Evolutionary conservation across 208 protist genomes (phyloP).

Genomic region (Leishmania tarentolae): DNA sequence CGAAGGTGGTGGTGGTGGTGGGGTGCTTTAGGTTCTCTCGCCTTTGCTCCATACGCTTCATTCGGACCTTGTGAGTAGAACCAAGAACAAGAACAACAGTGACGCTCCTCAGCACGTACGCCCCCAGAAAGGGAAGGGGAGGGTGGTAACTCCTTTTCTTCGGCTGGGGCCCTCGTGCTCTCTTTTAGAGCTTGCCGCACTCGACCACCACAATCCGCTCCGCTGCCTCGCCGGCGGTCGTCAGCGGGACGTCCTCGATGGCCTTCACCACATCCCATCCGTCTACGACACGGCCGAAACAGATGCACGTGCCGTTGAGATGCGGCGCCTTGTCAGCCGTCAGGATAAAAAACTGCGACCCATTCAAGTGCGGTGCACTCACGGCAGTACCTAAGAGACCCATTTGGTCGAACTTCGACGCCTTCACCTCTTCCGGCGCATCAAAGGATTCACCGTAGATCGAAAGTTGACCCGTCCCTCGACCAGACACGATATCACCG

Average conservation of each 20-base stretch:
- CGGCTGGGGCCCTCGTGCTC: background rate
- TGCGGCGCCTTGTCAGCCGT: constrained; percentile 70
- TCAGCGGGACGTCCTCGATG: constrained; percentile 70
- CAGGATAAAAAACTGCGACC: constrained; percentile 93
- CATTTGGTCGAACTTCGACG: constrained; percentile 72
- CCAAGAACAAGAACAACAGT: background rate
- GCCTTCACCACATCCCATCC: constrained; percentile 82
- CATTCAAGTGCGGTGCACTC: constrained; percentile 96
- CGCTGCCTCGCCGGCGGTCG: constrained; percentile 42
- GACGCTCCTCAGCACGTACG: background rate
- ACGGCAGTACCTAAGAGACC: constrained; percentile 98
- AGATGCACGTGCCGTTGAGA: constrained; percentile 95
- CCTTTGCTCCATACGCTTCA: background rate
- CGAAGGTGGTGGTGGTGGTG: background rate
- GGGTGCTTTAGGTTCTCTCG: background rate
- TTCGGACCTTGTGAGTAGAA: too few relatives aligned
- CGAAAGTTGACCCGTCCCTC: constrained; percentile 95
- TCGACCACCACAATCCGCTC: constrained; percentile 61
- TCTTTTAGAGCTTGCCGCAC: constrained; percentile 48
- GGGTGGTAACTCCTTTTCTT: background rate
- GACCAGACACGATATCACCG: constrained; percentile 76
- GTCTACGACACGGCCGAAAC: constrained; percentile 92
- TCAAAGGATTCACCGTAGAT: constrained; percentile 96
- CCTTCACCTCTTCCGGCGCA: constrained; percentile 95
- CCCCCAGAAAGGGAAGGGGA: background rate